A percentile compares a stretch with the other conserved stretches of the same genome.
phyloP scores from a whole-genome alignment of 140 eudicot genomes.

The Oenanthe javanica region DNA sequence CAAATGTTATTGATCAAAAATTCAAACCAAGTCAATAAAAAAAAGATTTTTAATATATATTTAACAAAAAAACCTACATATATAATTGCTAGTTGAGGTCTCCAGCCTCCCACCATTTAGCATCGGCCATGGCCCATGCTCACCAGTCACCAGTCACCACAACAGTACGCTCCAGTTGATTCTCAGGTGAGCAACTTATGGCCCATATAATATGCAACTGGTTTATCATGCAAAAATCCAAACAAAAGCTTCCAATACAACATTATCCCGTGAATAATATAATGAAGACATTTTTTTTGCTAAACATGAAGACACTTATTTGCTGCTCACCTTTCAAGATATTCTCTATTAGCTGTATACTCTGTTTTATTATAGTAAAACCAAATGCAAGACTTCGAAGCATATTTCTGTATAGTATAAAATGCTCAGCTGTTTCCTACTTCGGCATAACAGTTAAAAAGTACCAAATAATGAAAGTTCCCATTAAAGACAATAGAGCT shows the following conservation, averaged over 20 bases:
- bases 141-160: too few relatives aligned
- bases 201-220: background rate
- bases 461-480: background rate
- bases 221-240: too few relatives aligned
- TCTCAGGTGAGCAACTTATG: background rate
- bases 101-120: too few relatives aligned
- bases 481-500: background rate
- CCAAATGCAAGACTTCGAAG: background rate
- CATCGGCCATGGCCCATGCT: too few relatives aligned
- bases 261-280: background rate
- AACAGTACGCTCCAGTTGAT: background rate
- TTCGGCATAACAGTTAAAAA: background rate
- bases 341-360: background rate
- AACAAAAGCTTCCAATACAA: background rate
- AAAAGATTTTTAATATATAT: too few relatives aligned
- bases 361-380: background rate
- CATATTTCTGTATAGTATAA: background rate
- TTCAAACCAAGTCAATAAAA: background rate
- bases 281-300: background rate
- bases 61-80: too few relatives aligned
- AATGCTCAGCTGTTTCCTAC: background rate
- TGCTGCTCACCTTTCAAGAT: background rate
- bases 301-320: background rate
- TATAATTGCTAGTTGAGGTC: too few relatives aligned
- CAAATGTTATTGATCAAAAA: too few relatives aligned